phyloP scores from a whole-genome alignment of 441 rosid genomes.

The Bruguiera hainesii region DNA sequence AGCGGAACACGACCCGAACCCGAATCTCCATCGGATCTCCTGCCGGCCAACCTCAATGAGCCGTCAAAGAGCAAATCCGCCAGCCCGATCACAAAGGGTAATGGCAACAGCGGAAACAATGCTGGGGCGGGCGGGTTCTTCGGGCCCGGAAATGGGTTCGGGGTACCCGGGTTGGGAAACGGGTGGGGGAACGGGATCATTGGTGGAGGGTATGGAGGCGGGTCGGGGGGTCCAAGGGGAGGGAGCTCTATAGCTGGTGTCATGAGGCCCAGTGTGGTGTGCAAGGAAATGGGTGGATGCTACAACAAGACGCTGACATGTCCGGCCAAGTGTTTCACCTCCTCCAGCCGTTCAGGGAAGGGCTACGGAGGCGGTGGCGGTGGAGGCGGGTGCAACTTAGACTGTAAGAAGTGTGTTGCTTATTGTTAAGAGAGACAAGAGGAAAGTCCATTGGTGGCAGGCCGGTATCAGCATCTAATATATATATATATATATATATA shows the following conservation, averaged over 20 bases:
- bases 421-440: slow-evolving; percentile 41
- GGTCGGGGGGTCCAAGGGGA: slow-evolving; percentile 75
- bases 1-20: slow-evolving; percentile 48
- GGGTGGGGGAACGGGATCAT: slow-evolving; percentile 52
- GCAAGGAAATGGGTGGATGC: slow-evolving; percentile 80
- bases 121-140: slow-evolving; percentile 48
- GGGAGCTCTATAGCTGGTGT: slow-evolving; percentile 64
- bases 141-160: slow-evolving; percentile 57
- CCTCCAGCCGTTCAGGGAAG: slow-evolving; percentile 76
- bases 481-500: too few relatives aligned
- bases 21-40: slow-evolving; percentile 11
- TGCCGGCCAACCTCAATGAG: too few relatives aligned
- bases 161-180: slow-evolving; percentile 49
- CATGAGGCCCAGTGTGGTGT: slow-evolving; percentile 57
- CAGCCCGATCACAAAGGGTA: slow-evolving; percentile 25
- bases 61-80: slow-evolving; percentile 19
- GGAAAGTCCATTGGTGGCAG: neutral
- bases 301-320: slow-evolving; percentile 76
- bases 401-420: slow-evolving; percentile 89
- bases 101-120: slow-evolving; percentile 13
- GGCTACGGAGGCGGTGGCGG: slow-evolving; percentile 92
- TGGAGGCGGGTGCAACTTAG: slow-evolving; percentile 90
- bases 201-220: slow-evolving; percentile 79
- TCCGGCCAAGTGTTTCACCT: slow-evolving; percentile 88
- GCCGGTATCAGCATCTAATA: neutral